A percentile compares a stretch with the other conserved stretches of the same genome.
Evolutionary conservation across 1,284 basidiomycete species (phyloP).

Genomic region (Leccinum laetum): DNA sequence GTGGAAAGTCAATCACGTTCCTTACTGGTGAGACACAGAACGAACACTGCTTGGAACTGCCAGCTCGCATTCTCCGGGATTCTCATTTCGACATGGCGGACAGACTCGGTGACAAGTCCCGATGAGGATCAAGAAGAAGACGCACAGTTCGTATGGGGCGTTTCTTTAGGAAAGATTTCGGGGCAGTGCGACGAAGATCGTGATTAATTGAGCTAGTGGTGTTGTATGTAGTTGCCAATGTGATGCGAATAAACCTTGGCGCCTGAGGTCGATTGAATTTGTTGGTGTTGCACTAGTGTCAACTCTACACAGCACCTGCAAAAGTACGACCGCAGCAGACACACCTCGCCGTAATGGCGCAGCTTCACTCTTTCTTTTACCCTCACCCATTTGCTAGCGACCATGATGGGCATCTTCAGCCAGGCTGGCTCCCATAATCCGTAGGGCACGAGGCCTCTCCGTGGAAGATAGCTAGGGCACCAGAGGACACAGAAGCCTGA

Average conservation of each 20-base stretch:
- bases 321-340: too few relatives aligned
- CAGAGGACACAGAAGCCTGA: too few relatives aligned
- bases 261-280: background rate
- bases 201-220: conserved; percentile 47
- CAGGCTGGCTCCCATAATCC: too few relatives aligned
- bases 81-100: conserved; percentile 62
- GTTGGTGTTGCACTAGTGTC: too few relatives aligned
- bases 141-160: conserved; percentile 81
- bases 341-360: too few relatives aligned
- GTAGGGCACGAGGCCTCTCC: too few relatives aligned
- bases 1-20: conserved; percentile 94
- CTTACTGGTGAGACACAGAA: conserved; percentile 93
- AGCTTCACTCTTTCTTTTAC: too few relatives aligned
- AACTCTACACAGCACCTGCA: background rate
- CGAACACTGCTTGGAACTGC: conserved; percentile 89
- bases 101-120: conserved; percentile 76
- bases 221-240: background rate
- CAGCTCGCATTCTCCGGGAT: conserved; percentile 72
- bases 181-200: conserved; percentile 86
- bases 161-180: conserved; percentile 83
- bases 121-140: conserved; percentile 97
- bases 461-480: too few relatives aligned
- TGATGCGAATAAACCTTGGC: too few relatives aligned
- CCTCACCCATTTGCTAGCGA: too few relatives aligned
- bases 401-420: too few relatives aligned